phyloP scores from a whole-genome alignment of 805 yeast species.

The Saturnispora dispora region DNA sequence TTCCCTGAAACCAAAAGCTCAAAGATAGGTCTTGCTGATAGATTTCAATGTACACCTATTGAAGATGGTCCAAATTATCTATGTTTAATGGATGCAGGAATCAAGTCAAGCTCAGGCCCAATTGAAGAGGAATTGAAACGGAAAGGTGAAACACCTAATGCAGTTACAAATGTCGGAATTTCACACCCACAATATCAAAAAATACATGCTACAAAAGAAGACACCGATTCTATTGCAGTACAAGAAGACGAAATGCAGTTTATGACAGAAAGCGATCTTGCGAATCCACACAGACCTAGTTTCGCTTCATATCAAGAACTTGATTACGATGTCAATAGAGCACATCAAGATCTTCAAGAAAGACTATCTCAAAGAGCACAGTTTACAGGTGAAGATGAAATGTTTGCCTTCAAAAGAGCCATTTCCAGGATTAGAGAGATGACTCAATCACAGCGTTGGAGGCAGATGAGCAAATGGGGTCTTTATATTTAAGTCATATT shows the following conservation, averaged over 20 bases:
- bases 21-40: slow-evolving; percentile 1
- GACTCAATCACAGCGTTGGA: slow-evolving; percentile 35
- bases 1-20: slow-evolving; percentile 36
- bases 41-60: slow-evolving; percentile 14
- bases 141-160: slow-evolving; percentile 6
- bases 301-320: slow-evolving; percentile 51
- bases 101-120: slow-evolving; percentile 28
- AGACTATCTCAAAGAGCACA: slow-evolving; percentile 42
- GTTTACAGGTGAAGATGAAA: slow-evolving; percentile 72
- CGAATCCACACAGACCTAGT: slow-evolving; percentile 63
- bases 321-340: slow-evolving; percentile 22
- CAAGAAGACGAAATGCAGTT: slow-evolving; percentile 67
- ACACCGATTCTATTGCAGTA: slow-evolving; percentile 5
- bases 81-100: slow-evolving; percentile 8
- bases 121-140: slow-evolving; percentile 44
- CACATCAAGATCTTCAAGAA: slow-evolving; percentile 17
- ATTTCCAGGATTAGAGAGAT: slow-evolving; percentile 47
- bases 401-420: slow-evolving; percentile 64
- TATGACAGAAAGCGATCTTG: slow-evolving; percentile 48
- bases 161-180: slow-evolving; percentile 2
- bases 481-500: neutral
- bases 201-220: neutral
- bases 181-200: slow-evolving; percentile 3
- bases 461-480: slow-evolving; percentile 30
- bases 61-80: slow-evolving; percentile 10